Base-by-base conservation (phyloP, 1,284 basidiomycete genomes). In the Papiliotrema flavescens region DNA sequence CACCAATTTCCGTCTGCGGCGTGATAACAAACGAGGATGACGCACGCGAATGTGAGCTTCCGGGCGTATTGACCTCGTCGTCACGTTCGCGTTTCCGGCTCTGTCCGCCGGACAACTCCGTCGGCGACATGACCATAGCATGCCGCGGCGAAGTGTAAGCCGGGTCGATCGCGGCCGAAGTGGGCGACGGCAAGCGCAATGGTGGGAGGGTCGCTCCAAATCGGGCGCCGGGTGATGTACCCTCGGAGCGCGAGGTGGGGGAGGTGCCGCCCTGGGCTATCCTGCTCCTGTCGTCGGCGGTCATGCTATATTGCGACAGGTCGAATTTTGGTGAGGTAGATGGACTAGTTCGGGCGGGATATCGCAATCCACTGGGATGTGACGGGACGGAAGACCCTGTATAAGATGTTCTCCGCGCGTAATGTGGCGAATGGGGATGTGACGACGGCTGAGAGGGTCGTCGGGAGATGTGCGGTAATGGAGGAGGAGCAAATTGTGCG, bases 1-100 rank as follows among this genome's bases (percentile, higher is more conserved):
- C 54, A 2, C 42, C 24, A 6, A 47, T 17, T 14, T 46, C 54
- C 14, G 51, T 41, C 17, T 56, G 47, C 8, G 58, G 55, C 6
- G 61, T 59, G 48, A 56, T 46, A 17, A 62, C 26, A 19, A 23
- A 23, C 19, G 36, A 50, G 11, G 49, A 50, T 8, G 49, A 41
- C n/a, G 36, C 14, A 5, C 17, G 17, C 20, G 47, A 49, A n/a
- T 37, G 24, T 22, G 32, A 13, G 36, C 40, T 42, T 22, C 47
- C 36, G 24, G 47, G 47, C 14, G 49, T 26, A 20, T 15, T 13
- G n/a, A 23, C 7, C 17, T 49, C 36, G 17, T 49, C 47, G n/a
- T 50, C 49, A 15, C 40, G 37, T 11, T 32, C 39, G 5, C 49
- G 20, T 42, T 50, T 42, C 6, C 37, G 17, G 19, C 49, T 50